A percentile compares a stretch with the other conserved stretches of the same genome.
Conservation (phyloP, 2,329 filamentous ascomycete species). For the Pseudomassariella vexata region DNA sequence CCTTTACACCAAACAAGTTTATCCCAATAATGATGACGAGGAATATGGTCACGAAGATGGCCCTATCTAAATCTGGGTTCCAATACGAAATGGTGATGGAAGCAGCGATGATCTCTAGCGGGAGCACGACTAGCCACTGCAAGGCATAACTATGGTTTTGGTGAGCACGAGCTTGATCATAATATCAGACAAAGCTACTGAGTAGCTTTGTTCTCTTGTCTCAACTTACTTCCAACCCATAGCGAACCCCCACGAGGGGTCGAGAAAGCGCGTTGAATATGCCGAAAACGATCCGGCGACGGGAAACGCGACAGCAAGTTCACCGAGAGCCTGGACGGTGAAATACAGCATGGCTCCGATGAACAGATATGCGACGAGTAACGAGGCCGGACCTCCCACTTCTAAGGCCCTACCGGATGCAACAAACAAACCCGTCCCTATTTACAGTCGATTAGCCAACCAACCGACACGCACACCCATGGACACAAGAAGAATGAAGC, state of each 20-base stretch:
- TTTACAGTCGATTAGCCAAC: conserved; percentile 10
- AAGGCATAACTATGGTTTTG: conserved; percentile 64
- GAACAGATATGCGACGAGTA: conserved; percentile 72
- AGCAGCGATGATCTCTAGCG: conserved; percentile 81
- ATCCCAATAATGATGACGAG: conserved; percentile 69
- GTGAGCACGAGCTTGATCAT: too few relatives aligned
- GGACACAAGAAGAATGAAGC: conserved; percentile 1
- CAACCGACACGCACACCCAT: conserved; percentile 1
- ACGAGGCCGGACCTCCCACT: conserved; percentile 69
- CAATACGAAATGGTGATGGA: conserved; percentile 81
- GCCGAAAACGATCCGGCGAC: conserved; percentile 88
- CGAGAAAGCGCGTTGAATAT: conserved; percentile 86
- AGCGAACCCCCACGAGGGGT: conserved; percentile 90
- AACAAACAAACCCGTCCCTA: conserved; percentile 80
- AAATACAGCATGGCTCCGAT: conserved; percentile 87
- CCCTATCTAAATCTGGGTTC: conserved; percentile 58
- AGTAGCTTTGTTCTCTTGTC: too few relatives aligned
- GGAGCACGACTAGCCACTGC: conserved; percentile 80
- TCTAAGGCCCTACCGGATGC: conserved; percentile 69
- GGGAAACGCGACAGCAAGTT: conserved; percentile 85
- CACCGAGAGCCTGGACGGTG: conserved; percentile 85
- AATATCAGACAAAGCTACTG: too few relatives aligned
- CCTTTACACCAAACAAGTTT: conserved; percentile 83
- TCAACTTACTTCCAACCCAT: conserved; percentile 85
- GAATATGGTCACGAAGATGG: conserved; percentile 80